Conservation (phyloP, 305 asterid genomes). For the Solanum aculeatissimum region DNA sequence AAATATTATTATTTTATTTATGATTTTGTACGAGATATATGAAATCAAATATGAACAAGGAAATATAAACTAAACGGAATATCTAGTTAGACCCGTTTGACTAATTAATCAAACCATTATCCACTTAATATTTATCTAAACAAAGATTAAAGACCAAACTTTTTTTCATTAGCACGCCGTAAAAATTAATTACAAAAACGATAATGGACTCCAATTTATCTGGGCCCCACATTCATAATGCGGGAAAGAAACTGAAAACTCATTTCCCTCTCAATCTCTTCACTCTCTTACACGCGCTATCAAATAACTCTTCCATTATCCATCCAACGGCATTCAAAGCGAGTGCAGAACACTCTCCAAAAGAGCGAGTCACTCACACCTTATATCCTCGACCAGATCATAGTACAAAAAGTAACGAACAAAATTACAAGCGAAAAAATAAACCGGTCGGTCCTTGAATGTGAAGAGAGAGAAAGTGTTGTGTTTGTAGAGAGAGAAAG, state of each 20-base stretch:
- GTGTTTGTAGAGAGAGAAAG: background rate
- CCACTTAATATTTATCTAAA: background rate
- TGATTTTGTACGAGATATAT: accelerated
- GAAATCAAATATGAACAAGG: background rate
- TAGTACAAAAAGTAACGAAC: slow-evolving; percentile 11
- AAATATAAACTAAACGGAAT: background rate
- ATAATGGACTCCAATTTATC: background rate
- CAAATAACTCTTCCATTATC: background rate
- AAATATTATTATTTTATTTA: background rate
- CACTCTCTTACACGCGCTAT: background rate
- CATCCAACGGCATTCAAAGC: background rate
- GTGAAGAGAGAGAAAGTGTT: slow-evolving; percentile 6
- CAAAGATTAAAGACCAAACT: background rate
- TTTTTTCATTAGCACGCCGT: background rate
- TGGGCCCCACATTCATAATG: background rate
- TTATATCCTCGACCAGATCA: slow-evolving; percentile 17
- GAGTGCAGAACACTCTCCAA: background rate
- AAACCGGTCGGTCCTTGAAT: background rate
- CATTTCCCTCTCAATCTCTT: background rate
- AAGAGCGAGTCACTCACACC: background rate
- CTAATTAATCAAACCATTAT: background rate
- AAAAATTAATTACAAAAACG: background rate
- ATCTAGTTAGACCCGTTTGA: background rate
- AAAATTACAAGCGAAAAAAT: background rate
- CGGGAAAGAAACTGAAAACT: background rate